Evolutionary conservation across 257 asterid genomes (phyloP).

Genomic region (Ehretia macrophylla): DNA sequence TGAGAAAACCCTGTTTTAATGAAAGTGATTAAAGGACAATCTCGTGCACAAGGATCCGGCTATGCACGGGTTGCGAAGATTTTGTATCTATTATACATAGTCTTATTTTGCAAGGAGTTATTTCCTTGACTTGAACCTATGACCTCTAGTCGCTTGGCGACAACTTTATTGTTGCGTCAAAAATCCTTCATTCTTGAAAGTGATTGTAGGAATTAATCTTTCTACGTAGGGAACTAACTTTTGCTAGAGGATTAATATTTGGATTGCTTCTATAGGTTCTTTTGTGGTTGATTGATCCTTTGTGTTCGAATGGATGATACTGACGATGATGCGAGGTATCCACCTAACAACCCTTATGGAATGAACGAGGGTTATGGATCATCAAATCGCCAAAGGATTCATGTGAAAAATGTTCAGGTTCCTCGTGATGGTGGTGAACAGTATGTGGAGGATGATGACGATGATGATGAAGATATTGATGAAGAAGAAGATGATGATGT

Average conservation of each 20-base stretch:
- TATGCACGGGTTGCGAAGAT: no score
- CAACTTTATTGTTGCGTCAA: no score
- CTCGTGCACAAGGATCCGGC: no score
- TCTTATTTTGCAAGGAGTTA: no score
- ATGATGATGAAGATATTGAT: conserved; percentile 29
- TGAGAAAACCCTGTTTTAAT: no score
- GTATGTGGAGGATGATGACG: conserved; percentile 28
- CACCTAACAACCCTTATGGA: conserved; percentile 35
- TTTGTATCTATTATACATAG: no score
- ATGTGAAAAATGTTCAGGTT: conserved; percentile 16
- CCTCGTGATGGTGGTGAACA: conserved; percentile 22
- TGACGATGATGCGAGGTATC: conserved; percentile 48
- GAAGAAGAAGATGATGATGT: conserved; percentile 35
- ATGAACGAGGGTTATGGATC: conserved; percentile 24
- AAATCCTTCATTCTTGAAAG: no score
- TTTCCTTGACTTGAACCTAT: no score
- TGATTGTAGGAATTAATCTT: no score
- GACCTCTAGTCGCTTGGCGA: no score
- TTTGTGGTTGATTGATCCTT: conserved; percentile 15
- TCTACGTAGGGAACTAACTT: no score
- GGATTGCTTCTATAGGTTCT: conserved; percentile 8
- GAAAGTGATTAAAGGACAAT: no score
- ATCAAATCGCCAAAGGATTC: conserved; percentile 34
- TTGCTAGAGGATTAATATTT: neutral
- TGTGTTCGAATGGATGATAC: conserved; percentile 52